phyloP scores from a whole-genome alignment of 2,329 filamentous ascomycete species.

The Trichophyton benhamiae region DNA sequence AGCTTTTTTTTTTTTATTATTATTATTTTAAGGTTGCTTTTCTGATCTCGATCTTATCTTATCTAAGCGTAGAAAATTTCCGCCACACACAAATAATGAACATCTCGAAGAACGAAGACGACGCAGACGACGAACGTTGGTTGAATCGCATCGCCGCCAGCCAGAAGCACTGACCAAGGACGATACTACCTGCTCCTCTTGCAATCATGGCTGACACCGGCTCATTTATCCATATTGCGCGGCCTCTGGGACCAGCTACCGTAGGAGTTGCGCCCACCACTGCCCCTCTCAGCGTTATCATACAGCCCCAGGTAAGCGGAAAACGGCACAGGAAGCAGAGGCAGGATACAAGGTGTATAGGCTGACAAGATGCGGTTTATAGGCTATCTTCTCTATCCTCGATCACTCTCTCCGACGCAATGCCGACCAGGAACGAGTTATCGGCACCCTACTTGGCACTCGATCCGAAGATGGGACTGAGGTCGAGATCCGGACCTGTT shows the following conservation, averaged over 20 bases:
- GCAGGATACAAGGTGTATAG: not conserved
- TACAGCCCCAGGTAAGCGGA: constrained; percentile 75
- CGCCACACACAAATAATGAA: constrained; percentile 12
- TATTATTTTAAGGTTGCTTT: constrained; percentile 11
- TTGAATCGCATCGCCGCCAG: not conserved
- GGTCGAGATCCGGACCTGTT: constrained; percentile 89
- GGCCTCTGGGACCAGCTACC: constrained; percentile 72
- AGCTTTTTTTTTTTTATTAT: constrained; percentile 4
- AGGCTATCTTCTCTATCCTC: constrained; percentile 55
- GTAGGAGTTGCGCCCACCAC: constrained; percentile 72
- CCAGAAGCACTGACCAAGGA: not conserved
- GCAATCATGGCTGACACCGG: constrained; percentile 63
- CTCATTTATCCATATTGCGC: constrained; percentile 86
- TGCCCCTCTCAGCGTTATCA: constrained; percentile 81
- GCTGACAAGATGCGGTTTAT: constrained; percentile 6
- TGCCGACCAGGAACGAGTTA: constrained; percentile 85
- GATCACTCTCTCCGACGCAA: constrained; percentile 92
- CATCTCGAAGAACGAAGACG: constrained; percentile 8
- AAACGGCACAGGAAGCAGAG: not conserved
- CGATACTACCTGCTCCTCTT: not conserved
- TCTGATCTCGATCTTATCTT: constrained; percentile 27
- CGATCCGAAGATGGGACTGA: constrained; percentile 94
- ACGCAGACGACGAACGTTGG: not conserved
- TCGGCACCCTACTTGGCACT: constrained; percentile 85
- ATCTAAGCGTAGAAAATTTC: constrained; percentile 37